phyloP scores from a whole-genome alignment of 1,139 yeast genomes.

The Entelexis sorbosivorans region DNA sequence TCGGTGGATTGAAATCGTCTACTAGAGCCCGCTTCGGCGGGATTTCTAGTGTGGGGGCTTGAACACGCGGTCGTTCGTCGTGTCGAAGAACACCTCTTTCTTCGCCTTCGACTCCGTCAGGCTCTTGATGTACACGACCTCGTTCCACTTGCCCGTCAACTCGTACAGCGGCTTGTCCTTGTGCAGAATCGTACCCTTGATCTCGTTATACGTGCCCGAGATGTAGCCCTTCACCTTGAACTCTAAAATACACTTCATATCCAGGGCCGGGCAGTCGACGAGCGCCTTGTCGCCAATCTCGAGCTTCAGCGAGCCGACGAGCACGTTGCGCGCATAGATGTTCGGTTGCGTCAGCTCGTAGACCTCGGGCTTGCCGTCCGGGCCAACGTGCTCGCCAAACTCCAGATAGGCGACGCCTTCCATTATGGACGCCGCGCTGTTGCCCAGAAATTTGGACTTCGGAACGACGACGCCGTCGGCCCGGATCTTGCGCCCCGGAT shows the following conservation, averaged over 20 bases:
- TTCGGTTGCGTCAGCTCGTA: conserved; percentile 87
- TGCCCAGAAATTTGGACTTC: conserved; percentile 78
- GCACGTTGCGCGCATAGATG: conserved; percentile 86
- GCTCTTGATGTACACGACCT: conserved; percentile 59
- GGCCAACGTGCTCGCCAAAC: conserved; percentile 43
- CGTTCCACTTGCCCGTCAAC: conserved; percentile 90
- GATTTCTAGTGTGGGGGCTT: conserved; percentile 45
- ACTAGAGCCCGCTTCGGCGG: no score
- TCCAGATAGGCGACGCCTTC: conserved; percentile 74
- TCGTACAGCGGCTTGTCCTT: conserved; percentile 50
- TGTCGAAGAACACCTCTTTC: conserved; percentile 50
- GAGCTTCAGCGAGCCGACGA: conserved; percentile 78
- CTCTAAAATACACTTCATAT: conserved; percentile 69
- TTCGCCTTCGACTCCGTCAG: conserved; percentile 35
- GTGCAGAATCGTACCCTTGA: conserved; percentile 58
- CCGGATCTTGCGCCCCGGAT: conserved; percentile 70
- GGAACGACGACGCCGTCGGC: conserved; percentile 88
- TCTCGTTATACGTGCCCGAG: conserved; percentile 82
- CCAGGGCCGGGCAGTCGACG: conserved; percentile 51
- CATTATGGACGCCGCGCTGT: conserved; percentile 95
- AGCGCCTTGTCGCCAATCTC: conserved; percentile 88
- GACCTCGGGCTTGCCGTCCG: conserved; percentile 26
- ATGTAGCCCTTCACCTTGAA: conserved; percentile 92
- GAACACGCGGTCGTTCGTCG: conserved; percentile 40
- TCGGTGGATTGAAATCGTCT: no score